Conservation (phyloP, 1,284 basidiomycete genomes). For the Butyriboletus appendiculatus region DNA sequence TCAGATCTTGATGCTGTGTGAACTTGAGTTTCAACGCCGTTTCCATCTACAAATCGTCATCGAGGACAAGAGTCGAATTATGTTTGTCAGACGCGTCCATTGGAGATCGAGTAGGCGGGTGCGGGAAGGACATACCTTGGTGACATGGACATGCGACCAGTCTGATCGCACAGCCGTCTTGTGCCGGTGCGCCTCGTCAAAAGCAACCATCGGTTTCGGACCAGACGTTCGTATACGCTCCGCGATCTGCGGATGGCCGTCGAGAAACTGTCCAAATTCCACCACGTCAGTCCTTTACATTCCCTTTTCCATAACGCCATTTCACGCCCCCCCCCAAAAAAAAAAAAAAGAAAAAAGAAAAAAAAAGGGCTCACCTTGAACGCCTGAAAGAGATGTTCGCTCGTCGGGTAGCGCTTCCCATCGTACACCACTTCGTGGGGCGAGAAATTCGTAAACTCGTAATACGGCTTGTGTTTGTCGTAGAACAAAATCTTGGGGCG, state of each 20-base stretch:
- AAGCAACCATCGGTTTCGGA: conserved; percentile 32
- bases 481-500: conserved; percentile 53
- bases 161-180: conserved; percentile 33
- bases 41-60: conserved; percentile 37
- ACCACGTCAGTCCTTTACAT: conserved; percentile 3
- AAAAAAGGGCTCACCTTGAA: conserved; percentile 49
- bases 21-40: conserved; percentile 43
- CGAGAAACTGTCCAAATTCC: conserved; percentile 29
- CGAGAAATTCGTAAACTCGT: conserved; percentile 70
- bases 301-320: not conserved
- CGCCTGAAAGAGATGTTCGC: conserved; percentile 69
- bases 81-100: not conserved
- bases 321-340: not conserved
- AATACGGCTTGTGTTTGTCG: conserved; percentile 57
- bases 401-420: conserved; percentile 60
- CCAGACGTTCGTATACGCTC: conserved; percentile 35
- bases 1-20: conserved; percentile 41
- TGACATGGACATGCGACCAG: conserved; percentile 34
- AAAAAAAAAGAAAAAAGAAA: too few species aligned
- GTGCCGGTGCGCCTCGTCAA: conserved; percentile 37
- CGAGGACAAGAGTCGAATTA: too few species aligned
- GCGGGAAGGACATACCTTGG: conserved; percentile 19
- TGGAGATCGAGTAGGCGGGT: not conserved
- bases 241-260: conserved; percentile 34
- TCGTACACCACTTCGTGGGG: conserved; percentile 57